Percentiles rank a stretch among this genome's conserved stretches.
phyloP scores from a whole-genome alignment of 345 rosid genomes.

The Lepidium sativum region DNA sequence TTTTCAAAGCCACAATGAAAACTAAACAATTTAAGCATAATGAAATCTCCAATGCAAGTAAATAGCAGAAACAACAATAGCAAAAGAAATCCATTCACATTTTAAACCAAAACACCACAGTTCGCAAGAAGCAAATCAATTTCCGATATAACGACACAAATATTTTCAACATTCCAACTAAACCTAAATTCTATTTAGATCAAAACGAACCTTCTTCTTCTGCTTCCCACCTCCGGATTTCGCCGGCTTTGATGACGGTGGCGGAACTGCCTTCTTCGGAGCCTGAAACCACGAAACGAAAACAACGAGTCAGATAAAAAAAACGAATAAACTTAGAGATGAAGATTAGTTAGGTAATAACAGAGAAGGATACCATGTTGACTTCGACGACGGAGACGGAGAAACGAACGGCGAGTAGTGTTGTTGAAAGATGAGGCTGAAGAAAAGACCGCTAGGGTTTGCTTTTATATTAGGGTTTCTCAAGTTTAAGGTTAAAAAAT shows the following conservation, averaged over 20 bases:
- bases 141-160: not conserved
- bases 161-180: not conserved
- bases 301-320: not conserved
- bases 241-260: slow-evolving; percentile 67
- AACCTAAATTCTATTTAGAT: not conserved
- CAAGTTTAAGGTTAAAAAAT: not conserved
- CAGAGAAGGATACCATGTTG: slow-evolving; percentile 8
- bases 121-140: not conserved
- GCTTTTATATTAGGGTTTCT: slow-evolving; percentile 8
- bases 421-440: not conserved
- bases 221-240: slow-evolving; percentile 76
- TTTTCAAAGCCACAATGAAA: not conserved
- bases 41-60: not conserved
- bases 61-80: not conserved
- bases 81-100: not conserved
- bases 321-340: not conserved
- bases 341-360: not conserved
- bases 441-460: not conserved
- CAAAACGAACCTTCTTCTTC: slow-evolving; percentile 57
- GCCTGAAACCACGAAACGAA: slow-evolving; percentile 28
- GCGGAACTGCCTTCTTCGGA: slow-evolving; percentile 73
- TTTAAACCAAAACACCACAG: not conserved
- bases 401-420: not conserved
- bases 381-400: slow-evolving; percentile 18
- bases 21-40: not conserved